These are phyloP conservation scores for Striga asiatica DNA, from an alignment of 257 asterid genomes.

Conservation along the genomic window DNA sequence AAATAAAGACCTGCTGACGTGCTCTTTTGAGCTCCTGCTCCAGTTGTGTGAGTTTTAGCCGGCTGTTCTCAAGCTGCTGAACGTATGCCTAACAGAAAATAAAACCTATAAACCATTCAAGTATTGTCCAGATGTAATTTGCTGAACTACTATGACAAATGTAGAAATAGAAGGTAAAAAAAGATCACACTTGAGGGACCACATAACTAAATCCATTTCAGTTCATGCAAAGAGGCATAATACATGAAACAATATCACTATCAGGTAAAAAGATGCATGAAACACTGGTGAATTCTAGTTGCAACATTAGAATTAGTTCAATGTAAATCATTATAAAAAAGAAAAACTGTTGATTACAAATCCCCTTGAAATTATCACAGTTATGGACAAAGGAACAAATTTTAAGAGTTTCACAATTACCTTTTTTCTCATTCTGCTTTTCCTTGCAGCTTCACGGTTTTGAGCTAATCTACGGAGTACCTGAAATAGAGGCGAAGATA, in stretches of 20 bases:
- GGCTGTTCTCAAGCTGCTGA: constrained; percentile 83
- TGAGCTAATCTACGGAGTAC: constrained; percentile 83
- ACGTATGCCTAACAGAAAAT: constrained; percentile 61
- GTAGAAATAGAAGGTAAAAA: not conserved
- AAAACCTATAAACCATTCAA: constrained; percentile 14
- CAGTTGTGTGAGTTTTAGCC: constrained; percentile 59
- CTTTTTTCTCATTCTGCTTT: constrained; percentile 87
- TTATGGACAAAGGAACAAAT: not conserved
- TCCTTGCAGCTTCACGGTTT: constrained; percentile 95
- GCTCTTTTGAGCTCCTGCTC: constrained; percentile 78
- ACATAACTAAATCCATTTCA: not conserved
- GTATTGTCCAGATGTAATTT: not conserved
- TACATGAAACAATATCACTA: not conserved
- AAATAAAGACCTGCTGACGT: constrained; percentile 59
- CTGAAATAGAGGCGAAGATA: constrained; percentile 24
- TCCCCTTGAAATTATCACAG: not conserved
- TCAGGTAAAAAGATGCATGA: too few species aligned
- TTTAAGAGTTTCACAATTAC: constrained; percentile 23
- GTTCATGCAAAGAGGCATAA: not conserved
- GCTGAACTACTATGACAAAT: not conserved
- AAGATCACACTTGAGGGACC: not conserved
- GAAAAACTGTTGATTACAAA: not conserved
- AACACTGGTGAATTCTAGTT: too few species aligned
- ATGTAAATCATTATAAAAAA: not conserved
- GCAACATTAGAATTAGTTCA: too few species aligned